A percentile compares a stretch with the other conserved stretches of the same genome.
Evolutionary conservation across 441 rosid species (phyloP).

Genomic region (Syzygium syzygioides): DNA sequence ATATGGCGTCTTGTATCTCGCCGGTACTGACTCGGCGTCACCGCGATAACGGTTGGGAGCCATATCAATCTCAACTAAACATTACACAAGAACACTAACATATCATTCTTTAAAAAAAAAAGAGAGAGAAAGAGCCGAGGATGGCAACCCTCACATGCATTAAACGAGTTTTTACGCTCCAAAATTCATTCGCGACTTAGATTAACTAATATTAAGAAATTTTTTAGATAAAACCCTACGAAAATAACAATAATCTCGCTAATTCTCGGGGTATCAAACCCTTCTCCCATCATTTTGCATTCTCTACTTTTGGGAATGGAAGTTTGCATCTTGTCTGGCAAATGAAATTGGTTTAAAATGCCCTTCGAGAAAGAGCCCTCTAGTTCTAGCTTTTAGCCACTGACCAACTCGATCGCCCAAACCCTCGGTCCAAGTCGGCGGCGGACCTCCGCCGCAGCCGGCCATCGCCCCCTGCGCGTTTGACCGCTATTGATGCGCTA

Average conservation of each 20-base stretch:
- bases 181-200: too few species aligned
- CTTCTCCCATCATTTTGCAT: not conserved
- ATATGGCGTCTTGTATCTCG: not conserved
- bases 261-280: too few species aligned
- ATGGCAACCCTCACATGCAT: too few species aligned
- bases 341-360: not conserved
- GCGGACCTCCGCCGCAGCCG: not conserved
- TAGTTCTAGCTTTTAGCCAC: not conserved
- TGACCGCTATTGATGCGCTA: not conserved
- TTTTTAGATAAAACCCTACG: too few species aligned
- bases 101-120: not conserved
- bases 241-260: too few species aligned
- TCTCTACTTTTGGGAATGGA: not conserved
- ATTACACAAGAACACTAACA: not conserved
- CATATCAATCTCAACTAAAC: not conserved
- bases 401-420: not conserved
- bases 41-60: fast-evolving
- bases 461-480: too few species aligned
- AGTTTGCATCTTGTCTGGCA: not conserved
- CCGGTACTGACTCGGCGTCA: not conserved
- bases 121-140: too few species aligned
- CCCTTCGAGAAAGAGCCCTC: not conserved
- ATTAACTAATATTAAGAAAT: too few species aligned
- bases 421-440: not conserved
- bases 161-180: too few species aligned